These are phyloP conservation scores for Chrysosphaeria jannelii DNA, from an alignment of 2,329 filamentous ascomycete genomes.

Conservation along the genomic window DNA sequence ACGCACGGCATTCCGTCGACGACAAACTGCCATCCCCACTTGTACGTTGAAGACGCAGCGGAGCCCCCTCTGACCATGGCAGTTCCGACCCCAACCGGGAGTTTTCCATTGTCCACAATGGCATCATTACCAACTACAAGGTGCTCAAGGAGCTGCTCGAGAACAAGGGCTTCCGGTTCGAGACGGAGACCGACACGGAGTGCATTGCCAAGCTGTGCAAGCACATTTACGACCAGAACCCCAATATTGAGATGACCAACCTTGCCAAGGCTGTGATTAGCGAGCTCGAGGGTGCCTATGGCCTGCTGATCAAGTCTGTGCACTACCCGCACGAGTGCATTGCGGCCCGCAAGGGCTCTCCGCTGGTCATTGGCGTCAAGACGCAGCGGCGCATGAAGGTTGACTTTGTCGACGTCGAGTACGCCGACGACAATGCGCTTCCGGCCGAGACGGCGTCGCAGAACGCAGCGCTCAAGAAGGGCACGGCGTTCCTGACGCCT, in stretches of 20 bases:
- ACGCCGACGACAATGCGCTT: conserved; percentile 58
- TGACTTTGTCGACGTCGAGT: conserved; percentile 97
- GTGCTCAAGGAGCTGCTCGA: conserved; percentile 82
- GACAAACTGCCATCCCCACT: conserved; percentile 92
- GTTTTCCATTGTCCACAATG: conserved; percentile 95
- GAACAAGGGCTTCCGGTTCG: conserved; percentile 90
- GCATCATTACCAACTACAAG: conserved; percentile 99
- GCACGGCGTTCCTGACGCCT: conserved; percentile 33
- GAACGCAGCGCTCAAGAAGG: conserved; percentile 88
- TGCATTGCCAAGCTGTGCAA: conserved; percentile 98
- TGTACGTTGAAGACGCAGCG: not conserved
- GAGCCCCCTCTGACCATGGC: conserved; percentile 10
- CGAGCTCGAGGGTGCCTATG: conserved; percentile 93
- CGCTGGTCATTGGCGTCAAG: conserved; percentile 86
- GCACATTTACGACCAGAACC: conserved; percentile 89
- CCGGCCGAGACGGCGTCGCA: conserved; percentile 85
- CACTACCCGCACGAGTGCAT: conserved; percentile 97
- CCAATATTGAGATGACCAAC: conserved; percentile 74
- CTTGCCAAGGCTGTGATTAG: conserved; percentile 93
- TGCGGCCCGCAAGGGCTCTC: conserved; percentile 92
- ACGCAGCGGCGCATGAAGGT: conserved; percentile 99
- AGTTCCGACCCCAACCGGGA: conserved; percentile 82
- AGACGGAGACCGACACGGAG: conserved; percentile 98
- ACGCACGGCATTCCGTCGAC: conserved; percentile 88
- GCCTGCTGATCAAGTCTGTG: conserved; percentile 89